Evolutionary conservation across 2,329 filamentous ascomycete genomes (phyloP), one percentile per base, ranked within the genome.

Genomic region (Penicillium sp.): DNA sequence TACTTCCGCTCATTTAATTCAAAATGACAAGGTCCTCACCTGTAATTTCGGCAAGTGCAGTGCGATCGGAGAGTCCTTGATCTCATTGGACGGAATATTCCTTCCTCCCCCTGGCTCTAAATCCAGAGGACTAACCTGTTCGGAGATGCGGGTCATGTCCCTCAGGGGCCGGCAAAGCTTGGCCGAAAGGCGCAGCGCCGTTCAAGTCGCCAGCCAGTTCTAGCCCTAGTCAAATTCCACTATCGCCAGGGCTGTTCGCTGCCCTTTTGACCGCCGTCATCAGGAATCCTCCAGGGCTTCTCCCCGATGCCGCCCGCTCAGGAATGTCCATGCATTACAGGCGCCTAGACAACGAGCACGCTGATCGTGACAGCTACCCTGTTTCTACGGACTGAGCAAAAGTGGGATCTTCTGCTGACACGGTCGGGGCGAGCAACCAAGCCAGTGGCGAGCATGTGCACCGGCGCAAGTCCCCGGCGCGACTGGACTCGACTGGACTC

Each of bases 271-370:
- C 7, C 4, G 16, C 46, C 55, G 55, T 63, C 60, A 63, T 57
- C 28, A 51, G 42, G 58, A 60, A 58, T 60, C 28, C 28, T 24
- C 38, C 16, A 20, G 18, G 18, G 18, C 35, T 22, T 46, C 13
- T 25, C 7, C 44, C 24, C n/a, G 27, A 28, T 40, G 39, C 22
- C 24, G 35, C 31, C 28, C 48, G 51, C 42, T 2, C 18, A 9
- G 57, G 60, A 63, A 63, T 63, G 60, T 55, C 24, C 39, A 54
- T 54, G 50, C 60, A 57, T 60, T 54, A 50, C 60, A 54, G 47
- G 22, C 43, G 50, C 28, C 55, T 51, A 57, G 54, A 55, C 59
- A 55, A 57, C 46, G 28, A 18, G 10, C 4, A 5, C 20, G 8
- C 44, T 9, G 9, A 13, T 10, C 36, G 18, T 24, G 36, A 24